Conservation (phyloP, 805 yeast species). For the Blastobotrys peoriensis region DNA sequence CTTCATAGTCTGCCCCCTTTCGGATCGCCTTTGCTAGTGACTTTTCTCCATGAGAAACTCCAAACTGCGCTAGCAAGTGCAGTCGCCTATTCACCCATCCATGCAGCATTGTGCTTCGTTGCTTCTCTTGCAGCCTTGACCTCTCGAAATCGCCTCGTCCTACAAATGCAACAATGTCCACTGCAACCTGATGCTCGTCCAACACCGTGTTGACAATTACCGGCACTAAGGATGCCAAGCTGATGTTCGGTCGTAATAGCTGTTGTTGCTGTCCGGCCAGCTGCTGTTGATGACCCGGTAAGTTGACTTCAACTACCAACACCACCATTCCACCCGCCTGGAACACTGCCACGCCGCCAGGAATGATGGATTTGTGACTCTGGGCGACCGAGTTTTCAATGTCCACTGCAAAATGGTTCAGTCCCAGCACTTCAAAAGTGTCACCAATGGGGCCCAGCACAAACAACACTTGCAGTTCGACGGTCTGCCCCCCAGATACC, state of each 20-base stretch:
- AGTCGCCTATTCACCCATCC: constrained; percentile 49
- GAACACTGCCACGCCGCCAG: constrained; percentile 54
- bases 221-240: constrained; percentile 72
- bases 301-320: constrained; percentile 55
- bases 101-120: constrained; percentile 60
- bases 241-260: constrained; percentile 11
- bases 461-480: constrained; percentile 69
- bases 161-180: constrained; percentile 81
- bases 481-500: constrained; percentile 32
- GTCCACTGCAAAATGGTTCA: constrained; percentile 85
- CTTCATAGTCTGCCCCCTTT: neutral
- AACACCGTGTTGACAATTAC: constrained; percentile 72
- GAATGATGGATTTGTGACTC: constrained; percentile 39
- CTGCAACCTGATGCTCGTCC: constrained; percentile 70
- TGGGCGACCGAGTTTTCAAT: constrained; percentile 63
- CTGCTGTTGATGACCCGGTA: constrained; percentile 34
- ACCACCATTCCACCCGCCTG: constrained; percentile 77
- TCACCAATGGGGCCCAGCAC: constrained; percentile 79
- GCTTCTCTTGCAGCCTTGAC: constrained; percentile 69
- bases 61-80: constrained; percentile 21
- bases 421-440: constrained; percentile 85
- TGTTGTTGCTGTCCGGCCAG: constrained; percentile 20
- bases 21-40: constrained; percentile 11
- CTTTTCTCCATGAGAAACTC: constrained; percentile 21
- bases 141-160: constrained; percentile 56